Evolutionary conservation across 495 filamentous ascomycete species (phyloP), one percentile per base, ranked within the genome.

Genomic region (Lasiosphaeria ovina): DNA sequence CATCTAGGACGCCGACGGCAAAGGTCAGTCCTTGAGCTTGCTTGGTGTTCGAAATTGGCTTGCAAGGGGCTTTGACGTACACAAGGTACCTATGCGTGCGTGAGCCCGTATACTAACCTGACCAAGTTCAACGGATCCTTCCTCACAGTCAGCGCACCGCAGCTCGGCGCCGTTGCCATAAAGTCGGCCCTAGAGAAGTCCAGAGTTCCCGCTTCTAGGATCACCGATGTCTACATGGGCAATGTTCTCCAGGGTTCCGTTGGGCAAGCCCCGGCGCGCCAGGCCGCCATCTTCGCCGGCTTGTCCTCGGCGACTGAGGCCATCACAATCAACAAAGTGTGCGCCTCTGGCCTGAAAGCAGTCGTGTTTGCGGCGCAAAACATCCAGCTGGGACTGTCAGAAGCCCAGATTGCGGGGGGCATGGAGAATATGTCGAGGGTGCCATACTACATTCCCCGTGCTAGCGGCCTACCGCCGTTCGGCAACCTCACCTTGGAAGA

Each of bases 371-470:
- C 93, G 4, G 93, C 94, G 9, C 90, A 95, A 71, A 92, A 94
- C 64, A 96, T 98, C 67, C 90, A 96, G 69, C 82, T 98, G 10
- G 94, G 94, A 6, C 77, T 93, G 6, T 83, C 91, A 12, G 89
- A 93, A 62, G 92, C 89, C 1, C 89, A 94, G 66, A 81, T 97
- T 17, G 94, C 93, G 8, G 94, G 94, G 62, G 94, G 94, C 31
- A 95, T 98, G 87, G 94, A 98, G 78, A 97, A 90, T 76, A 98
- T 98, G 94, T 88, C 89, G 34, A 84, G 88, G 42, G 91, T 96
- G 4, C 94, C 94, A 6, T 96, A 95, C 78, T 97, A 98, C 68
- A 76, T 95, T 14, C 85, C 87, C 10, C 87, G 94, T 14, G 81
- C 89, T 2, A 88, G 84, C 67, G 83, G 86, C 62, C 77, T 92